Base-by-base conservation (phyloP, 164 flowering plant species). In the Annona cherimola region DNA sequence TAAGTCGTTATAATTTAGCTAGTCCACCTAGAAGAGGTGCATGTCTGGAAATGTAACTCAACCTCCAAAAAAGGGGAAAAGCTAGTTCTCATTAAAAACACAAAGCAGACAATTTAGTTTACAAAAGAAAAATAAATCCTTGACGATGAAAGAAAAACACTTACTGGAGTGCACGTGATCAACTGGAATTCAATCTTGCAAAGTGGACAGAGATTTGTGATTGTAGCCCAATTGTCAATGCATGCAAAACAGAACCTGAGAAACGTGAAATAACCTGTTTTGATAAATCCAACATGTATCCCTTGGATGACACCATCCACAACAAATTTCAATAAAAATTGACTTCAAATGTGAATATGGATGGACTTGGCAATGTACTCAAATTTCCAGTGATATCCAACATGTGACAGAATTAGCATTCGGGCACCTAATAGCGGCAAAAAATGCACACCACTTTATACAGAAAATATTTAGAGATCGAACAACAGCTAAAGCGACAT, bases 141-240 rank as follows among this genome's bases (percentile, higher is more conserved):
- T 41, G 19, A 54, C 5, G 46, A 40, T 12, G 46, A 62, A 5
- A 35, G 44, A 60, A 55, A 9, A 41, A 2, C 57, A 87, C 99
- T 93, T 82, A 93, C 98, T 7, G 98, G 97, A 77, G 93, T 86
- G 78, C 98, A 96, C 50, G 98, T 96, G 80, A 96, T 93, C 79
- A 84, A 57, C 76, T 90, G 95, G 83, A 96, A 93, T 74, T 91
- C 99, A 71, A 80, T 88, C 87, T 93, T 89, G 84, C 99, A 96
- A 78, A 96, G 90, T 26, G 98, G 98, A 77, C 98, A 96, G 14
- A 96, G 87, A 81, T 90, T 96, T 72, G 94, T 96, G 78, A 96
- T 89, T 70, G 95, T 85, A 61, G 97, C 88, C 99, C 99, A 96
- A 77, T 96, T 92, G 86, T 96, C 99, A 84, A 93, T 92, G 87